phyloP scores from a whole-genome alignment of 1,284 basidiomycete genomes.

The Tausonia pullulans region DNA sequence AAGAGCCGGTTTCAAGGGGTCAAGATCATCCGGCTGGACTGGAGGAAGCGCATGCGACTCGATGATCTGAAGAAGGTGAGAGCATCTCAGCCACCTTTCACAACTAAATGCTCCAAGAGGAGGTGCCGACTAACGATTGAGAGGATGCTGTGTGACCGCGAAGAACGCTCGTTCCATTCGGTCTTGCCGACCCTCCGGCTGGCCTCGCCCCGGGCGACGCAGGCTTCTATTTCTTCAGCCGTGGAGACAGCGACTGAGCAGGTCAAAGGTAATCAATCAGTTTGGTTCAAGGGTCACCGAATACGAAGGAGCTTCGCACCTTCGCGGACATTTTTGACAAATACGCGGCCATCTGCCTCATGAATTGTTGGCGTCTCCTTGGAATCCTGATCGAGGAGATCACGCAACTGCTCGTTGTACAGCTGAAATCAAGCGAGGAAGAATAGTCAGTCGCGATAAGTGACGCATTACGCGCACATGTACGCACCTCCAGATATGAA shows the following conservation, averaged over 20 bases:
- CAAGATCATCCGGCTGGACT: no score
- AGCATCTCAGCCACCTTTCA: no score
- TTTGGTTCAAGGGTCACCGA: background rate
- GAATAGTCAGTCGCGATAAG: no score
- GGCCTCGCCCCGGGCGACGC: slow-evolving; percentile 39
- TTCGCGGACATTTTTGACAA: slow-evolving; percentile 21
- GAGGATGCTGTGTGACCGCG: slow-evolving; percentile 43
- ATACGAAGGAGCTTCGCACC: slow-evolving; percentile 21
- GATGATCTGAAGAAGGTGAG: background rate
- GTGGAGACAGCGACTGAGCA: slow-evolving; percentile 35
- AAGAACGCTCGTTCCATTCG: slow-evolving; percentile 46
- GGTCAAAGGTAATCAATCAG: background rate
- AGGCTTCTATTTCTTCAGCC: slow-evolving; percentile 39
- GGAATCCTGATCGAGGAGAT: slow-evolving; percentile 36
- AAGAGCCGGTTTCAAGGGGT: background rate
- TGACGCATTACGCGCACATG: no score
- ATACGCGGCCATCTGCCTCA: slow-evolving; percentile 13
- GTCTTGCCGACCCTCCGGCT: slow-evolving; percentile 43
- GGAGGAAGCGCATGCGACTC: background rate
- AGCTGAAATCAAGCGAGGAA: slow-evolving; percentile 27
- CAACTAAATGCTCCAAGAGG: background rate
- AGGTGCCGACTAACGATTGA: slow-evolving; percentile 35
- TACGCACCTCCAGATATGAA: no score
- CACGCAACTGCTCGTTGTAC: slow-evolving; percentile 47
- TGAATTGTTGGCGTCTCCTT: slow-evolving; percentile 30